Base-by-base conservation (phyloP, 352 stramenopile species). In the Elongisporangium anandrum region DNA sequence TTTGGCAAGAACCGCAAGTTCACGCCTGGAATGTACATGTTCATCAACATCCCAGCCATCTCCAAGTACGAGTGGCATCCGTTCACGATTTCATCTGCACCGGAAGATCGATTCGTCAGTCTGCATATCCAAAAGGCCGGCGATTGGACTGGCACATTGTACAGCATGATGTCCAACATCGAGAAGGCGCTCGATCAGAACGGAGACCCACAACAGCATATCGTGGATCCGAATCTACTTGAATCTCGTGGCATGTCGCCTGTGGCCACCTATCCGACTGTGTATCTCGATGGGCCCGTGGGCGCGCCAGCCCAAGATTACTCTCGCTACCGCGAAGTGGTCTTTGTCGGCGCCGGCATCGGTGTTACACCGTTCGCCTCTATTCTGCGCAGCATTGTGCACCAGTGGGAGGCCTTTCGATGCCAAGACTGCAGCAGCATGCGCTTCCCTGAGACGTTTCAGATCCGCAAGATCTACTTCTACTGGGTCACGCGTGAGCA, bases 51-150 rank as follows among this genome's bases (percentile, higher is more conserved):
- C 15, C 86, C 87, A 1, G 52, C 72, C 17, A 77, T 97, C 61
- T 92, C 84, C 8, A 63, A 75, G 47, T 79, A 80, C 29, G 78
- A 96, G 69, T 96, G 87, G 87, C 89, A 96, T 72, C 87, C 89
- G 29, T 97, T 96, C 65, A 96, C 83, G 29, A 82, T 97, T 56
- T 93, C 85, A n/a, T 93, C 81, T 4, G 85, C 85, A 0, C 88
- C 88, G 0, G 66, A 87, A 54, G 83, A 96, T 59, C 63, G 73
- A 8, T 82, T 79, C 48, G 50, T 91, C 15, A 86, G 76, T 51
- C 60, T 95, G 9, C 81, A 90, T 64, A 83, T 95, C 52, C 78
- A 77, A 21, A 85, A 77, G 9, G 69, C 75, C 7, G 80, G 82
- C 1, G 85, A 90, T 48, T 94, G 82, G 85, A 91, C 84, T 17